These are phyloP conservation scores for Fusarium austroafricanum DNA, from an alignment of 2,329 filamentous ascomycete genomes.

Conservation along the genomic window DNA sequence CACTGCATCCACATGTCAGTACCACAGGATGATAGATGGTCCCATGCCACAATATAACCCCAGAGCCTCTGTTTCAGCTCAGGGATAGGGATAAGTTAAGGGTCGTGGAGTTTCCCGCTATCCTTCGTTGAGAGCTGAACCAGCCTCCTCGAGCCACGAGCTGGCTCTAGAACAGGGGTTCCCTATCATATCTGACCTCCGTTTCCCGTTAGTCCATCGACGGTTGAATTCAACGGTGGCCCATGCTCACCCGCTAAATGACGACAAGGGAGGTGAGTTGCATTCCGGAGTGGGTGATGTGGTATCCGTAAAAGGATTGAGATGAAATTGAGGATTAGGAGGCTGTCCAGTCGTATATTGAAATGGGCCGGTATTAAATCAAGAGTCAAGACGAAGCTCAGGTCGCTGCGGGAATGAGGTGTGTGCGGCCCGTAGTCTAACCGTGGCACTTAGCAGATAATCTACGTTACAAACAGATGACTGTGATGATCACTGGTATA, in stretches of 20 bases:
- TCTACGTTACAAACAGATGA: background rate
- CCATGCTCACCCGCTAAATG: slow-evolving; percentile 36
- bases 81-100: slow-evolving; percentile 31
- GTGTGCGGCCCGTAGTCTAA: slow-evolving; percentile 22
- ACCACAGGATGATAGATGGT: slow-evolving; percentile 23
- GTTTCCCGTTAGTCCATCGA: slow-evolving; percentile 29
- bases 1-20: slow-evolving; percentile 28
- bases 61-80: slow-evolving; percentile 46
- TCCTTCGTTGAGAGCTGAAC: slow-evolving; percentile 33
- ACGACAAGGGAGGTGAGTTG: slow-evolving; percentile 36
- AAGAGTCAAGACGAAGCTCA: slow-evolving; percentile 30
- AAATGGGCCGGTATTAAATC: background rate
- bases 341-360: no score
- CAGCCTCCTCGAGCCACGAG: slow-evolving; percentile 37
- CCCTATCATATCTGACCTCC: slow-evolving; percentile 16
- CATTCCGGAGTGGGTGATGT: slow-evolving; percentile 22
- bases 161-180: slow-evolving; percentile 32
- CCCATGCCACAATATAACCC: slow-evolving; percentile 32
- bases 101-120: slow-evolving; percentile 34
- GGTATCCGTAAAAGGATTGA: slow-evolving; percentile 18
- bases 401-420: slow-evolving; percentile 24
- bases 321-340: slow-evolving; percentile 24
- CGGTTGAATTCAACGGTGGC: slow-evolving; percentile 41
- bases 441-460: slow-evolving; percentile 1
- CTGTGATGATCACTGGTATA: background rate